Conservation (phyloP, 2,329 filamentous ascomycete species). For the Pyricularia sp. region DNA sequence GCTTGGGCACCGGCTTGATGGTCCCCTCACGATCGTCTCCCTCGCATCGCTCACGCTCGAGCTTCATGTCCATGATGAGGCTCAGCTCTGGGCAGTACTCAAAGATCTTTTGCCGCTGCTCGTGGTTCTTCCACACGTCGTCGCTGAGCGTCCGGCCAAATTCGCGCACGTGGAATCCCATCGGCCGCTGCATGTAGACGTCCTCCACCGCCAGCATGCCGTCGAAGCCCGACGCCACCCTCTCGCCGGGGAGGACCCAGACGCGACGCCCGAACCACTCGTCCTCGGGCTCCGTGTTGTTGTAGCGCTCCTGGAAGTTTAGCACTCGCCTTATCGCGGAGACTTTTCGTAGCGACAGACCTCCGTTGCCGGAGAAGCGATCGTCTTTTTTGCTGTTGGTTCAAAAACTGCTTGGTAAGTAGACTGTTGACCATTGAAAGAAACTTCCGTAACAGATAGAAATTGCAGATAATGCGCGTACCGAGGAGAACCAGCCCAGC, state of each 20-base stretch:
- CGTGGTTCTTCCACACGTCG: conserved; percentile 35
- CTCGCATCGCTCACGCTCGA: conserved; percentile 36
- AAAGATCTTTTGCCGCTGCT: conserved; percentile 36
- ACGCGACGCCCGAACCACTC: conserved; percentile 45
- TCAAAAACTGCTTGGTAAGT: background rate
- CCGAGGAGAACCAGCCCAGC: conserved; percentile 44
- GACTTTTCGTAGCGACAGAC: conserved; percentile 42
- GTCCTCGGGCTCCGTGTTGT: conserved; percentile 42
- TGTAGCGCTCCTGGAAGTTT: conserved; percentile 37
- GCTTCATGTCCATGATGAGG: conserved; percentile 47
- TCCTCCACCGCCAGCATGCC: conserved; percentile 40
- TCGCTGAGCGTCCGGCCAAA: conserved; percentile 30
- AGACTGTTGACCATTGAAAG: background rate
- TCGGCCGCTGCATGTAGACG: conserved; percentile 36
- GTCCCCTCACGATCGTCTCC: conserved; percentile 22
- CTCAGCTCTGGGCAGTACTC: conserved; percentile 47
- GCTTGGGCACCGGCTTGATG: conserved; percentile 11
- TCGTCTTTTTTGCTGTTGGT: conserved; percentile 25
- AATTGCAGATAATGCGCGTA: conserved; percentile 14
- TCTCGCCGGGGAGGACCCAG: conserved; percentile 34
- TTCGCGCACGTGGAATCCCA: conserved; percentile 44
- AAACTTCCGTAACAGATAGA: background rate
- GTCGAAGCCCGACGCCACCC: conserved; percentile 31
- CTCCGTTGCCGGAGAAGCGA: conserved; percentile 41
- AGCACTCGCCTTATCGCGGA: conserved; percentile 40